These are phyloP conservation scores for Penstemon newberryi DNA, from an alignment of 257 asterid species.

Conservation along the genomic window DNA sequence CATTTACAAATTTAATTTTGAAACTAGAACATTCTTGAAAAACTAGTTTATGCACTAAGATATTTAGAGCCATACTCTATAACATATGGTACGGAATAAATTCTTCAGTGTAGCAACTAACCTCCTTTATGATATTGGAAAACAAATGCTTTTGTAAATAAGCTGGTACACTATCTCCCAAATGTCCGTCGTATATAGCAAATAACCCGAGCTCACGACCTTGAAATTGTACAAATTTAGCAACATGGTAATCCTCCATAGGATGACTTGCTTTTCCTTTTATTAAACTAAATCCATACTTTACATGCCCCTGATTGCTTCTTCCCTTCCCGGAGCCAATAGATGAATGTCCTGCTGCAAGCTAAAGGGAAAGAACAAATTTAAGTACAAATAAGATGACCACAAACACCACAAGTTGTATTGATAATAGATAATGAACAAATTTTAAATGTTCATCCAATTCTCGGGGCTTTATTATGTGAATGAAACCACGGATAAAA, in stretches of 20 bases:
- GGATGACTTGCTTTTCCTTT: constrained; percentile 75
- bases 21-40: no score
- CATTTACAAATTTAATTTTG: no score
- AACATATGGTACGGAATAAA: no score
- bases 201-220: constrained; percentile 79
- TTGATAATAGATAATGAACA: no score
- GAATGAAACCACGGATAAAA: no score
- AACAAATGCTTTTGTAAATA: constrained; percentile 84
- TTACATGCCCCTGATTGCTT: constrained; percentile 44
- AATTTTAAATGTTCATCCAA: no score
- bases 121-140: constrained; percentile 88
- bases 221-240: constrained; percentile 58
- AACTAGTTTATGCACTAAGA: no score
- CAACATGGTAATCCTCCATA: constrained; percentile 90
- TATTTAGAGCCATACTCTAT: no score
- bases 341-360: constrained; percentile 49
- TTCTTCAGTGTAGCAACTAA: constrained; percentile 31
- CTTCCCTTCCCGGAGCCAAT: constrained; percentile 81
- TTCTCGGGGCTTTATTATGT: no score
- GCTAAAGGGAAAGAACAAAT: constrained; percentile 34
- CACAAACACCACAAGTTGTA: no score
- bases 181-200: constrained; percentile 87
- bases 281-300: constrained; percentile 53
- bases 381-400: no score
- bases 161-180: constrained; percentile 88